Percentiles rank a stretch among this genome's conserved stretches.
phyloP scores from a whole-genome alignment of 768 basidiomycete genomes.

The Tricholoma terreum region DNA sequence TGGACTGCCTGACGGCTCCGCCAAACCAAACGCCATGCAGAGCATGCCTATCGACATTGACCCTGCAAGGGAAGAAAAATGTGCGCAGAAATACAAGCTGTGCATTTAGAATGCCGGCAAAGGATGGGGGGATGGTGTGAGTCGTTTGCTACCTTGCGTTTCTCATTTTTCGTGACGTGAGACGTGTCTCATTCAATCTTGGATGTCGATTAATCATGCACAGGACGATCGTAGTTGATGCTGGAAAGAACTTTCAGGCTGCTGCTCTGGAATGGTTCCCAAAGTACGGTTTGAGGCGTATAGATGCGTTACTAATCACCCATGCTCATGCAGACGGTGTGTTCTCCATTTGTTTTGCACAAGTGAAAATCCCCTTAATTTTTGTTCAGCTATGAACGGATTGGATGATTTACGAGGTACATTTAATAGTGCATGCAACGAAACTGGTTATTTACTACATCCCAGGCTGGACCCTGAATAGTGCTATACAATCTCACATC shows the following conservation, averaged over 20 bases:
- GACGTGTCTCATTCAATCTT: not conserved
- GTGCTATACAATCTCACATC: constrained; percentile 64
- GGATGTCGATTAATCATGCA: constrained; percentile 6
- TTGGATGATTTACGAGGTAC: constrained; percentile 83
- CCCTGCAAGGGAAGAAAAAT: constrained; percentile 76
- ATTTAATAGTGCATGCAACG: constrained; percentile 14
- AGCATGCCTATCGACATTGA: constrained; percentile 67
- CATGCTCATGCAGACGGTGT: constrained; percentile 83
- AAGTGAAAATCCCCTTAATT: constrained; percentile 1
- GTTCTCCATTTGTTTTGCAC: constrained; percentile 5
- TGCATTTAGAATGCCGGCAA: constrained; percentile 49
- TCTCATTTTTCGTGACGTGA: not conserved
- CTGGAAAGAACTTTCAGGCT: constrained; percentile 78
- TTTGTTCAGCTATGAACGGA: constrained; percentile 71
- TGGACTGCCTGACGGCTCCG: constrained; percentile 73
- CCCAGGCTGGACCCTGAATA: constrained; percentile 69
- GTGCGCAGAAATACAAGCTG: constrained; percentile 80
- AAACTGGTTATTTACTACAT: constrained; percentile 6
- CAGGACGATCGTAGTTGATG: constrained; percentile 80
- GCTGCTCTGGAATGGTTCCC: constrained; percentile 52
- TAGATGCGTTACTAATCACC: constrained; percentile 67
- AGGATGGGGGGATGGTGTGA: constrained; percentile 47
- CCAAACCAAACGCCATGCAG: constrained; percentile 47
- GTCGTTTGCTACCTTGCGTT: constrained; percentile 26
- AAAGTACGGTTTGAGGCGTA: constrained; percentile 62